Evolutionary conservation across 2,329 filamentous ascomycete genomes (phyloP), one percentile per base, ranked within the genome.

Genomic region (Pseudogymnoascus sp.): DNA sequence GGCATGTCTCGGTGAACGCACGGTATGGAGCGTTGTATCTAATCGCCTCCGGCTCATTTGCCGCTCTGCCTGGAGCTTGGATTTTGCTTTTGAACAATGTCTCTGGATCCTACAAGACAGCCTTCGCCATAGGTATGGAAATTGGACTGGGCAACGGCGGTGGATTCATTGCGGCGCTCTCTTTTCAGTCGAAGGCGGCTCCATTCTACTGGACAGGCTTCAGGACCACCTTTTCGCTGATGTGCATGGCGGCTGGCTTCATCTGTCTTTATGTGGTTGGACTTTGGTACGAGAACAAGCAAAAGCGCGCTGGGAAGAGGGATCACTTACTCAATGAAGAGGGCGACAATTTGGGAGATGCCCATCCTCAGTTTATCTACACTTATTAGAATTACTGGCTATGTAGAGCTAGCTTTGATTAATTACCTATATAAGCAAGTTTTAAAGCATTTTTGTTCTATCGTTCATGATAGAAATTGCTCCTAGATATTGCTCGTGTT

Each of bases 81-180:
- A 77, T 74, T 2, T 82, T 80, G 80, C 77, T 82, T 3, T 72
- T 77, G 8, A 82, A 82, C 72, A 84, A 84, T 64, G 70, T 83
- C 0, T 77, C 78, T 0, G 82, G 81, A 0, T 77, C 80, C 63
- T 78, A 78, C 63, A 65, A 36, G 18, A 77, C 75, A 0, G 77
- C 75, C 5, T 77, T 76, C 63, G 71, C 74, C 31, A 66, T 70
- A 16, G 72, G 69, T 12, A 61, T 77, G 2, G 75, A 66, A 40
- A 49, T 49, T 3, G 43, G 43, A 3, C 23, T 49, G 23, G 43
- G 43, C 4, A 61, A 61, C 36, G 36, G 59, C 25, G 59, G 59
- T 43, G 59, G 59, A 43, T 61, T 61, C 18, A 16, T 61, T 61
- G 59, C 59, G 25, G 43, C 59, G 23, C 18, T 61, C 59, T 43